phyloP scores from a whole-genome alignment of 768 basidiomycete genomes.

The Pleurotus cornucopiae region DNA sequence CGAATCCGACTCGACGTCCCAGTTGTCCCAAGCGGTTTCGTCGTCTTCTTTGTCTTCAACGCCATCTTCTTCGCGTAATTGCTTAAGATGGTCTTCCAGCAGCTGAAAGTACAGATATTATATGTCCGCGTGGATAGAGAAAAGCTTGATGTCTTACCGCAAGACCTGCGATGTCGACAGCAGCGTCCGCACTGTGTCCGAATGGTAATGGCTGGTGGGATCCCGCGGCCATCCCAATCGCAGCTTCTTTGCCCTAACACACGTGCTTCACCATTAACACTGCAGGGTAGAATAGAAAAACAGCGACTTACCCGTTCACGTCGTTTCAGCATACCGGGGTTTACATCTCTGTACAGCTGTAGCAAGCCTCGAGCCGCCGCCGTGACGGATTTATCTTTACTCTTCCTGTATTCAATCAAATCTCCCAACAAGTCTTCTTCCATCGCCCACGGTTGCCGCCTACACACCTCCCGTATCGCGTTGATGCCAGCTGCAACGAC shows the following conservation, averaged over 20 bases:
- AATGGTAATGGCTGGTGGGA: constrained; percentile 65
- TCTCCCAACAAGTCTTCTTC: constrained; percentile 91
- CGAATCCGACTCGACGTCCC: constrained; percentile 80
- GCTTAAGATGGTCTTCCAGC: constrained; percentile 80
- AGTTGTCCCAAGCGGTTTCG: constrained; percentile 77
- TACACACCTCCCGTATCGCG: constrained; percentile 90
- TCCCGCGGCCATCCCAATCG: constrained; percentile 66
- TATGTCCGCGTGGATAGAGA: not conserved
- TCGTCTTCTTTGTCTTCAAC: constrained; percentile 51
- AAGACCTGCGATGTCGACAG: constrained; percentile 87
- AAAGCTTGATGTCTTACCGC: constrained; percentile 45
- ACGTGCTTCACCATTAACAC: constrained; percentile 9
- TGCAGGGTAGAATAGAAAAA: not conserved
- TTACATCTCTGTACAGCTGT: constrained; percentile 92
- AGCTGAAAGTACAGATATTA: constrained; percentile 43
- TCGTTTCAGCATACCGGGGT: constrained; percentile 86
- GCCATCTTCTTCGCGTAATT: constrained; percentile 63
- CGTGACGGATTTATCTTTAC: constrained; percentile 88
- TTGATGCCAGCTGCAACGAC: constrained; percentile 97
- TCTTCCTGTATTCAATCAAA: constrained; percentile 92
- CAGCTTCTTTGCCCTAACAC: constrained; percentile 82
- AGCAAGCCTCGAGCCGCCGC: constrained; percentile 86
- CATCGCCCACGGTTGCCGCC: constrained; percentile 95
- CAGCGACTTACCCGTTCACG: constrained; percentile 66
- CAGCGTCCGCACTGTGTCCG: constrained; percentile 72